A percentile compares a stretch with the other conserved stretches of the same genome.
phyloP scores from a whole-genome alignment of 2,329 filamentous ascomycete genomes.

The Stagonosporopsis tanaceti region DNA sequence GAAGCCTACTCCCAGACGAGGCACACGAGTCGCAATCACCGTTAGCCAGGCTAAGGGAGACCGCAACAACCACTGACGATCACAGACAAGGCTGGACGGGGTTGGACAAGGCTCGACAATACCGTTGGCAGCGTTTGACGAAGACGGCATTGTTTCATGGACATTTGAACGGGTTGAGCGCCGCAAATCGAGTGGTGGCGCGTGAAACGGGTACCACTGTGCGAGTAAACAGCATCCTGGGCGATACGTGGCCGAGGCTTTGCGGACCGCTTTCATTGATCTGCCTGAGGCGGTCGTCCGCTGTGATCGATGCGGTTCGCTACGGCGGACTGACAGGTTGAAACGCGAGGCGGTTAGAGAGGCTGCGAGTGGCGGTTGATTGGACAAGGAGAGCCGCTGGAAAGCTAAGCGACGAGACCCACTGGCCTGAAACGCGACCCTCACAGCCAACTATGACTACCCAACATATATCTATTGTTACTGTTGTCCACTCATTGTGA shows the following conservation, averaged over 20 bases:
- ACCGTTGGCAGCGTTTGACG: conserved; percentile 28
- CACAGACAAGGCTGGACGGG: conserved; percentile 22
- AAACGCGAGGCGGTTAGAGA: conserved; percentile 28
- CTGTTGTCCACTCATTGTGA: conserved; percentile 3
- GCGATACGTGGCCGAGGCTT: conserved; percentile 20
- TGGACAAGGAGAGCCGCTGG: conserved; percentile 11
- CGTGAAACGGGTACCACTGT: conserved; percentile 34
- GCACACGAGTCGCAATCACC: conserved; percentile 17
- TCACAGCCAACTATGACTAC: conserved; percentile 7
- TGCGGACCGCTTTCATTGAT: conserved; percentile 13
- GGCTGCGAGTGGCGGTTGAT: conserved; percentile 14
- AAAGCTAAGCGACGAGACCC: conserved; percentile 13
- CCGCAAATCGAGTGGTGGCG: conserved; percentile 22
- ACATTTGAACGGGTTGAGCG: conserved; percentile 35
- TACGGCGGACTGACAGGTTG: conserved; percentile 21
- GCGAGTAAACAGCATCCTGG: conserved; percentile 19
- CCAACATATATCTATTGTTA: conserved; percentile 11
- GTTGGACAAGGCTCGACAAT: conserved; percentile 11
- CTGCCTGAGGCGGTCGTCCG: conserved; percentile 14
- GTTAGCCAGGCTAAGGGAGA: conserved; percentile 8
- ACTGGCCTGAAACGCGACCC: conserved; percentile 16
- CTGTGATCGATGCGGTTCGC: conserved; percentile 21
- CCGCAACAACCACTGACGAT: conserved; percentile 23
- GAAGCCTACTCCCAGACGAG: conserved; percentile 29
- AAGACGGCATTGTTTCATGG: conserved; percentile 39